phyloP scores from a whole-genome alignment of 306 rosid species.

The Sindora glabra region DNA sequence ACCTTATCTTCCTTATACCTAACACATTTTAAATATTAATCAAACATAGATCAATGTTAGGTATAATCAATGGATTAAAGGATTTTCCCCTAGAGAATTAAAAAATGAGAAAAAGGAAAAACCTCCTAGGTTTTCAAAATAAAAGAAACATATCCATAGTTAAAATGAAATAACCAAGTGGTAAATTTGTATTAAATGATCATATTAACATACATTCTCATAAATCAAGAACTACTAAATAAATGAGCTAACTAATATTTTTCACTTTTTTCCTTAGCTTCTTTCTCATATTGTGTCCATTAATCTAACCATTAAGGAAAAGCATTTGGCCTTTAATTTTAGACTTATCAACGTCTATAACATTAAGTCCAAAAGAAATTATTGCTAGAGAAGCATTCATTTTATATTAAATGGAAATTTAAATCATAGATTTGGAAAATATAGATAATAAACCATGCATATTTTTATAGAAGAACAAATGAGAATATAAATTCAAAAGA shows the following conservation, averaged over 20 bases:
- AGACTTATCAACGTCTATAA: constrained; percentile 57
- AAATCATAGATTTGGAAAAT: too few relatives aligned
- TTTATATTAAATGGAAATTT: too few relatives aligned
- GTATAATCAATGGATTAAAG: neutral
- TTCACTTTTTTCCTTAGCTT: constrained; percentile 64
- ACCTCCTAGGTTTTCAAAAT: too few relatives aligned
- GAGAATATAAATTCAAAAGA: too few relatives aligned
- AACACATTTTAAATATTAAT: neutral
- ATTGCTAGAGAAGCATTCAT: too few relatives aligned
- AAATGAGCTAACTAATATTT: constrained; percentile 46
- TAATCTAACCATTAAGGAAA: constrained; percentile 56
- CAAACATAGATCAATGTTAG: neutral
- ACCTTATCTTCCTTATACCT: constrained; percentile 61
- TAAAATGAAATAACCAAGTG: neutral
- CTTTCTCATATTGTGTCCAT: constrained; percentile 58
- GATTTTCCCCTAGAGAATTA: too few relatives aligned
- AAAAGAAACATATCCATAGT: too few relatives aligned
- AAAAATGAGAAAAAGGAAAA: too few relatives aligned
- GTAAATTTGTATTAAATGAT: neutral
- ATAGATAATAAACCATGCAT: too few relatives aligned
- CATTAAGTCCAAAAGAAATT: neutral
- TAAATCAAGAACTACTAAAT: neutral
- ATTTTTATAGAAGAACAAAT: too few relatives aligned
- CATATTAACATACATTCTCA: neutral
- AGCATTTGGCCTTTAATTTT: constrained; percentile 66